Evolutionary conservation across 2,329 filamentous ascomycete species (phyloP).

Genomic region (Pseudocercospora pini-densiflorae): DNA sequence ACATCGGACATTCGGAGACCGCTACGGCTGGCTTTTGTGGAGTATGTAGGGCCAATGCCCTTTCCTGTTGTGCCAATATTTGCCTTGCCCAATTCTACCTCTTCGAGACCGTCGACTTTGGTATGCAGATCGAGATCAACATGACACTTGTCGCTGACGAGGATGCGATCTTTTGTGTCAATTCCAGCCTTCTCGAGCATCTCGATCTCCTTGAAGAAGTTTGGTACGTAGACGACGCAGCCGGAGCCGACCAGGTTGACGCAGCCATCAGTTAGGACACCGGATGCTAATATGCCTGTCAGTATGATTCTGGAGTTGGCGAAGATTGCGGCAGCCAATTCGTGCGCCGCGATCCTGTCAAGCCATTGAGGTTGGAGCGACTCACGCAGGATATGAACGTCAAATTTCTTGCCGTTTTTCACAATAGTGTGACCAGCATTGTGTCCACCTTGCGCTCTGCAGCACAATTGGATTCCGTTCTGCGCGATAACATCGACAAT

Average conservation of each 20-base stretch:
- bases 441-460: conserved; percentile 64
- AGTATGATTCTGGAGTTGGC: conserved; percentile 15
- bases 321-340: neutral
- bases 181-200: conserved; percentile 65
- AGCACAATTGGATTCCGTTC: conserved; percentile 59
- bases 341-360: too few species aligned
- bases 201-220: conserved; percentile 69
- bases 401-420: conserved; percentile 50
- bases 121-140: conserved; percentile 69
- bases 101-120: conserved; percentile 69
- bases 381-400: conserved; percentile 62
- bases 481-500: conserved; percentile 54
- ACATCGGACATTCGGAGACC: conserved; percentile 70
- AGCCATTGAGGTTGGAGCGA: conserved; percentile 10
- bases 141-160: conserved; percentile 67
- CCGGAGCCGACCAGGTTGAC: conserved; percentile 71
- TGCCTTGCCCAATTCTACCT: conserved; percentile 55
- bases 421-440: conserved; percentile 59
- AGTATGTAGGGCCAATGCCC: conserved; percentile 61
- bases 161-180: conserved; percentile 62
- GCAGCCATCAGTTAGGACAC: conserved; percentile 71
- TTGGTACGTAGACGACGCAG: conserved; percentile 70
- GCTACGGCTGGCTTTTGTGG: conserved; percentile 66
- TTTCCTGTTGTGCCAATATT: conserved; percentile 58
- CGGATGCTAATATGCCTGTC: conserved; percentile 55